Evolutionary conservation across 768 basidiomycete genomes (phyloP).

Genomic region (Sarcomyxa edulis): DNA sequence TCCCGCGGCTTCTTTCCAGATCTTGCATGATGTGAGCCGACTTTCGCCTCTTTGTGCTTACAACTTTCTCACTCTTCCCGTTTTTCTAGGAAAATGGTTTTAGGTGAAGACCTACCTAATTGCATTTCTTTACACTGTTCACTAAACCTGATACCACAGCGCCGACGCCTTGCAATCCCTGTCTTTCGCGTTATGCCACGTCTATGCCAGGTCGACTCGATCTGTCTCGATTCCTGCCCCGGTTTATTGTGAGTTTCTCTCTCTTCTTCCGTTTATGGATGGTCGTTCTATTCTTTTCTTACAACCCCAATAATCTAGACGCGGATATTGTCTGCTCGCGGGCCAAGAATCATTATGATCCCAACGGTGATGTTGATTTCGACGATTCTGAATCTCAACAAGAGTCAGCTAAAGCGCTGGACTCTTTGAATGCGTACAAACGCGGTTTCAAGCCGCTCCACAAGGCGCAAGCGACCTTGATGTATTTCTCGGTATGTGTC

Average conservation of each 20-base stretch:
- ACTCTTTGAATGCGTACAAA: slow-evolving; percentile 42
- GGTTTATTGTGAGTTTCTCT: slow-evolving; percentile 58
- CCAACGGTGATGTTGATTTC: slow-evolving; percentile 46
- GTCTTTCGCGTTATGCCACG: slow-evolving; percentile 56
- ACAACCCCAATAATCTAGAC: slow-evolving; percentile 1
- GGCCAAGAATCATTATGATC: slow-evolving; percentile 78
- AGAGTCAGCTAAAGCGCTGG: slow-evolving; percentile 33
- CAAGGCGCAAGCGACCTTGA: slow-evolving; percentile 38
- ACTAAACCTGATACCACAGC: too few species aligned
- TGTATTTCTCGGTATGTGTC: slow-evolving; percentile 54
- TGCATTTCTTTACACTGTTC: neutral
- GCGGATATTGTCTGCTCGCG: slow-evolving; percentile 49
- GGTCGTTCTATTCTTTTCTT: too few species aligned
- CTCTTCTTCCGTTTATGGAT: neutral
- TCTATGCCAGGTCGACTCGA: slow-evolving; percentile 69
- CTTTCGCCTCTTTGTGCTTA: neutral
- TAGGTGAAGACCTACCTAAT: slow-evolving; percentile 24
- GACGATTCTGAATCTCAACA: slow-evolving; percentile 52
- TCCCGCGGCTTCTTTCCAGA: slow-evolving; percentile 15
- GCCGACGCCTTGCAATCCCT: slow-evolving; percentile 58
- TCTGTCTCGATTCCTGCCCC: slow-evolving; percentile 82
- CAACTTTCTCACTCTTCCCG: neutral
- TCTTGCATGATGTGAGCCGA: slow-evolving; percentile 31
- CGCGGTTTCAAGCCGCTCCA: slow-evolving; percentile 55
- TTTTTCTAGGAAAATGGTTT: slow-evolving; percentile 39